Percentiles rank a stretch among this genome's conserved stretches.
Conservation (phyloP, 805 yeast species). For the Kregervanrija pseudodelftensis region DNA sequence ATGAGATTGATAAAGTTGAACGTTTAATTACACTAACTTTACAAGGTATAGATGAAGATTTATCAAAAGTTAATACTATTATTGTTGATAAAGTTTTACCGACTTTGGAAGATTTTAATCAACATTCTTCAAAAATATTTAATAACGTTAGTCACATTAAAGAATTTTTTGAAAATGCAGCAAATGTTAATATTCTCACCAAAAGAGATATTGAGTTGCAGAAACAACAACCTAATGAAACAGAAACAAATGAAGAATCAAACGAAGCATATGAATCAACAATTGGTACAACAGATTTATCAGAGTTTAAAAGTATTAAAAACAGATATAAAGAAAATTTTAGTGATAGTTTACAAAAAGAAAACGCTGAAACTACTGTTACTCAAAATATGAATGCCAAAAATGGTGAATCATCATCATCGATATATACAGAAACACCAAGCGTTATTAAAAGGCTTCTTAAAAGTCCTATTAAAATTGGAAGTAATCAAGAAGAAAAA, state of each 20-base stretch:
- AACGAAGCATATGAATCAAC: neutral
- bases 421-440: too few relatives aligned
- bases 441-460: too few relatives aligned
- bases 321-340: slow-evolving; percentile 11
- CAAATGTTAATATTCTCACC: slow-evolving; percentile 25
- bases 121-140: slow-evolving; percentile 55
- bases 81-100: slow-evolving; percentile 68
- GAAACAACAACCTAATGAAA: neutral
- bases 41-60: slow-evolving; percentile 73
- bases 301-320: slow-evolving; percentile 4
- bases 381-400: neutral
- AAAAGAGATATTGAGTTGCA: slow-evolving; percentile 5
- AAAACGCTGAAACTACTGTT: neutral
- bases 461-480: too few relatives aligned
- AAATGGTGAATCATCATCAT: too few relatives aligned
- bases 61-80: slow-evolving; percentile 58
- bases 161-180: slow-evolving; percentile 54
- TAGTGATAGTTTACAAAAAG: neutral
- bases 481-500: neutral
- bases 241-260: neutral
- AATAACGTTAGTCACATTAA: slow-evolving; percentile 68
- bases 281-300: slow-evolving; percentile 1
- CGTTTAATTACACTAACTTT: slow-evolving; percentile 71
- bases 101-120: slow-evolving; percentile 51
- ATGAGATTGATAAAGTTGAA: slow-evolving; percentile 59